Percentiles rank a stretch among this genome's conserved stretches.
Conservation (phyloP, 768 basidiomycete genomes). For the Tephrocybe rancida region DNA sequence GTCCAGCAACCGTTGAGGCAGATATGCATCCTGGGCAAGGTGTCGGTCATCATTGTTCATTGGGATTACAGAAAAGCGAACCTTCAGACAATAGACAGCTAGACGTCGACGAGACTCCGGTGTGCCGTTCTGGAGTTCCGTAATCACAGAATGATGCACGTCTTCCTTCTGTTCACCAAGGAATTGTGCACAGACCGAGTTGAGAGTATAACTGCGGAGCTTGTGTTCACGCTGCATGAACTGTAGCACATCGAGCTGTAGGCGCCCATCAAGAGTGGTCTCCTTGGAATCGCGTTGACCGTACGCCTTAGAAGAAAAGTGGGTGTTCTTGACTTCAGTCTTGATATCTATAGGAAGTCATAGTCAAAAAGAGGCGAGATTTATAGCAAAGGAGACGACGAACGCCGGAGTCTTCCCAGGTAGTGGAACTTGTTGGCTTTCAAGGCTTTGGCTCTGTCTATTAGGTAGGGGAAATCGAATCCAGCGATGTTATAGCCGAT, state of each 20-base stretch:
- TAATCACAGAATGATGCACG: slow-evolving; percentile 98
- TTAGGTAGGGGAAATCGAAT: slow-evolving; percentile 96
- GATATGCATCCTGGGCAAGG: slow-evolving; percentile 86
- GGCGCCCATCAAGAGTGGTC: slow-evolving; percentile 84
- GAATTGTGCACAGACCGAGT: slow-evolving; percentile 97
- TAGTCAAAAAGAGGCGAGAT: slow-evolving; percentile 1
- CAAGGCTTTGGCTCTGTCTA: slow-evolving; percentile 88
- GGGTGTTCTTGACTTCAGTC: slow-evolving; percentile 87
- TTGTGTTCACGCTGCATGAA: slow-evolving; percentile 99
- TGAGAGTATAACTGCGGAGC: slow-evolving; percentile 94
- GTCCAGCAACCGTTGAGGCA: slow-evolving; percentile 94
- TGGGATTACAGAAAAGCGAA: slow-evolving; percentile 25
- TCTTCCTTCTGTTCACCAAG: slow-evolving; percentile 99
- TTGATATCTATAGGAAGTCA: slow-evolving; percentile 53
- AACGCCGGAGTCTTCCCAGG: slow-evolving; percentile 79
- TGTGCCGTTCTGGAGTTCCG: slow-evolving; percentile 95
- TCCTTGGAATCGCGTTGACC: slow-evolving; percentile 97
- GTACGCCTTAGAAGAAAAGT: slow-evolving; percentile 98
- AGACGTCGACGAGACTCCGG: slow-evolving; percentile 89
- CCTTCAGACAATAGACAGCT: slow-evolving; percentile 98
- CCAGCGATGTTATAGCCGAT: slow-evolving; percentile 95
- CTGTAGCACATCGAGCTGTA: slow-evolving; percentile 95
- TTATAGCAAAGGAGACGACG: slow-evolving; percentile 19
- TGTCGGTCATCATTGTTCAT: not conserved
- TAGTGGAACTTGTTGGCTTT: slow-evolving; percentile 69